Conservation (phyloP, 768 basidiomycete species). For the Mycena venus region DNA sequence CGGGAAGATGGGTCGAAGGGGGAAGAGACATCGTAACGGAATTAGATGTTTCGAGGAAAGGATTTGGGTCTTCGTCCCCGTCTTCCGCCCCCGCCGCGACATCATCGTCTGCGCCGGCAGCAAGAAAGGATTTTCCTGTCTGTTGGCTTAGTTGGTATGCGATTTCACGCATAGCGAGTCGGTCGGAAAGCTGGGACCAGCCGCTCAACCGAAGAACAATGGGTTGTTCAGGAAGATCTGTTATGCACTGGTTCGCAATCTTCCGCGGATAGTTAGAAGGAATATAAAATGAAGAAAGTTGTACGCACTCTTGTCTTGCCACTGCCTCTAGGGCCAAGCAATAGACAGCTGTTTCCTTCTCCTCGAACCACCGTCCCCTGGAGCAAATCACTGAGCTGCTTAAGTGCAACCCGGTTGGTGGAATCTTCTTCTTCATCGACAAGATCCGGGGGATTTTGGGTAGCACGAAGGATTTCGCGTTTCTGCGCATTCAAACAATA, state of each 20-base stretch:
- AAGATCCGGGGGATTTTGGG: constrained; percentile 39
- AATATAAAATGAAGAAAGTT: neutral
- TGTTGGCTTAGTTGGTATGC: constrained; percentile 86
- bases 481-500: constrained; percentile 70
- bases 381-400: constrained; percentile 75
- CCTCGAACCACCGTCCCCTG: constrained; percentile 81
- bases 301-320: constrained; percentile 84
- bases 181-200: constrained; percentile 86
- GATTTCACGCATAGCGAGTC: constrained; percentile 92
- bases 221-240: constrained; percentile 60
- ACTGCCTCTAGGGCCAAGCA: constrained; percentile 87
- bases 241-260: constrained; percentile 74
- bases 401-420: constrained; percentile 65
- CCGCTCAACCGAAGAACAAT: constrained; percentile 89
- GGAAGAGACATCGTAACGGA: constrained; percentile 58
- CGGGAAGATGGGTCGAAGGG: constrained; percentile 78
- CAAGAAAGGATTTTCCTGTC: constrained; percentile 72
- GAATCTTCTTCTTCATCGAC: constrained; percentile 50
- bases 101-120: constrained; percentile 54
- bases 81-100: constrained; percentile 45
- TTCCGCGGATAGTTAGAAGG: constrained; percentile 39
- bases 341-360: constrained; percentile 94
- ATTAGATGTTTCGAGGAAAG: constrained; percentile 58
- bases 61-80: constrained; percentile 56
- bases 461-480: constrained; percentile 47